Percentiles rank a stretch among this genome's conserved stretches.
phyloP scores from a whole-genome alignment of 1,139 yeast genomes.

The Arxiozyma telluris region DNA sequence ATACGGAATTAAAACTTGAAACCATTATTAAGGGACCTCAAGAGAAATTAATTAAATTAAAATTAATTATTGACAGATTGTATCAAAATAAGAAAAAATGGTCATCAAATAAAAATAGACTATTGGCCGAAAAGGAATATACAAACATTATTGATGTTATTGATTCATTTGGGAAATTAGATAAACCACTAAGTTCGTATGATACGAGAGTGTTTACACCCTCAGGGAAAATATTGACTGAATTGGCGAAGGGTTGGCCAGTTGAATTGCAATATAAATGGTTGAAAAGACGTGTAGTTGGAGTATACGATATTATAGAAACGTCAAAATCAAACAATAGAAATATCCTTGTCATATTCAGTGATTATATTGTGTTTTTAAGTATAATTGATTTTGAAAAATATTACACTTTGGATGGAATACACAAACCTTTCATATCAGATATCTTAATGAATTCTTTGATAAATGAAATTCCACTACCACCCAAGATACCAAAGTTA shows the following conservation, averaged over 20 bases:
- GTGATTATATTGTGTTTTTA: conserved; percentile 65
- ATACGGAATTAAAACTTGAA: conserved; percentile 54
- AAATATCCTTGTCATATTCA: conserved; percentile 61
- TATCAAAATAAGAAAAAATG: conserved; percentile 36
- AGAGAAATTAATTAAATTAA: conserved; percentile 60
- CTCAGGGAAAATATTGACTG: conserved; percentile 79
- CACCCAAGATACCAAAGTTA: conserved; percentile 57
- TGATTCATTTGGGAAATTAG: conserved; percentile 68
- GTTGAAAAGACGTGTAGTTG: conserved; percentile 76
- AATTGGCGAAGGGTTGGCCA: conserved; percentile 83
- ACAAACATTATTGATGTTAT: conserved; percentile 54
- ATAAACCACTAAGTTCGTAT: conserved; percentile 35
- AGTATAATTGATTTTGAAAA: conserved; percentile 33
- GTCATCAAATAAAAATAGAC: conserved; percentile 26
- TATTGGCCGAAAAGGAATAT: conserved; percentile 37
- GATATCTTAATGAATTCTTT: conserved; percentile 85
- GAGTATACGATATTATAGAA: conserved; percentile 53
- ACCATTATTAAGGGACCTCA: conserved; percentile 58
- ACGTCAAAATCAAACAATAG: conserved; percentile 35
- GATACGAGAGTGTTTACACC: conserved; percentile 75
- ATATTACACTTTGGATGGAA: conserved; percentile 25
- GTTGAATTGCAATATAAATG: conserved; percentile 79
- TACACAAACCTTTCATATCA: conserved; percentile 54
- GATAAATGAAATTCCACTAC: conserved; percentile 73
- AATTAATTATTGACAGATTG: conserved; percentile 56